phyloP scores from a whole-genome alignment of 331 rosid species.

The Quercus phellos region DNA sequence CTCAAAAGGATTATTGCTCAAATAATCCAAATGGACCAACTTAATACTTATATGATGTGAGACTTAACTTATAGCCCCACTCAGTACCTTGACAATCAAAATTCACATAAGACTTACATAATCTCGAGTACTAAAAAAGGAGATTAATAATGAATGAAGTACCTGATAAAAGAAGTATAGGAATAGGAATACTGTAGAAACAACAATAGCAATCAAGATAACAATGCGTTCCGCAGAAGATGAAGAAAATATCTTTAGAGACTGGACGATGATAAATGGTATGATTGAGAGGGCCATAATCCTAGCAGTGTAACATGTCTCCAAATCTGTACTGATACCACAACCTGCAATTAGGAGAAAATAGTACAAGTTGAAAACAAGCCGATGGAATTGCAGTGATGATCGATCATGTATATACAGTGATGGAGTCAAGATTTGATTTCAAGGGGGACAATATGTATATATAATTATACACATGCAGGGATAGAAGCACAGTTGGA shows the following conservation, averaged over 20 bases:
- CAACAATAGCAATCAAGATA: conserved; percentile 38
- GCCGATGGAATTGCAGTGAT: background rate
- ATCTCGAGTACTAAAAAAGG: background rate
- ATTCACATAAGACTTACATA: background rate
- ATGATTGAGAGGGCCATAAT: conserved; percentile 44
- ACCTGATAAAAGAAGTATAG: conserved; percentile 65
- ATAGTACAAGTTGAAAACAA: background rate
- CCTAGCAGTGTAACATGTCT: conserved; percentile 46
- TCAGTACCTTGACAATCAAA: too few relatives aligned
- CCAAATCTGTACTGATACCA: conserved; percentile 49
- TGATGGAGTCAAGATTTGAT: too few relatives aligned
- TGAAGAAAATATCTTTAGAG: conserved; percentile 25
- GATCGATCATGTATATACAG: too few relatives aligned
- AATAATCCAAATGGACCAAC: too few relatives aligned
- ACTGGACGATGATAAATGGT: conserved; percentile 55
- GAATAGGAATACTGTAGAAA: conserved; percentile 43
- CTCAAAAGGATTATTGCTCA: too few relatives aligned
- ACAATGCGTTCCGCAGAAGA: conserved; percentile 18
- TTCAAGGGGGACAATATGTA: too few relatives aligned
- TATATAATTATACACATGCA: too few relatives aligned
- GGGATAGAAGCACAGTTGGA: too few relatives aligned
- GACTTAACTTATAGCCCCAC: too few relatives aligned
- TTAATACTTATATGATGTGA: too few relatives aligned
- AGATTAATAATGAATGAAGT: conserved; percentile 6
- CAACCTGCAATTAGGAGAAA: conserved; percentile 28